A percentile compares a stretch with the other conserved stretches of the same genome.
Conservation (phyloP, 1,284 basidiomycete species). For the Cryptococcus sp. region DNA sequence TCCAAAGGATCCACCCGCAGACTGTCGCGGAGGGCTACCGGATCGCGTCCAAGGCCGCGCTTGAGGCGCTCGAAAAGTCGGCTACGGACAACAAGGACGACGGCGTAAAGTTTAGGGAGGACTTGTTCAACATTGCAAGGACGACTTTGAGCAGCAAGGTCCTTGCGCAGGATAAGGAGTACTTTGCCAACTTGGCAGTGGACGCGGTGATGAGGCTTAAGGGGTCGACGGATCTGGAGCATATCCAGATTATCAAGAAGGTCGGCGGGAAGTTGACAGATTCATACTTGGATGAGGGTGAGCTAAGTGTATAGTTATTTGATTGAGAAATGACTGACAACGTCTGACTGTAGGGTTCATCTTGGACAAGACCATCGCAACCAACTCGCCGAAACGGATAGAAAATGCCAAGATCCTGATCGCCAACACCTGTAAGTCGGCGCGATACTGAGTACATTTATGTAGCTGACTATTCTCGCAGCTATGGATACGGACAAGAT, state of each 20-base stretch:
- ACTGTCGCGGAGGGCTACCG: constrained; percentile 99
- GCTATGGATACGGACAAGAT: constrained; percentile 99
- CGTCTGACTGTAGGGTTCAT: constrained; percentile 71
- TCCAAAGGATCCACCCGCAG: constrained; percentile 89
- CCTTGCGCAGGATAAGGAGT: constrained; percentile 93
- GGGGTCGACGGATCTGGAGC: constrained; percentile 92
- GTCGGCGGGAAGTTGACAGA: constrained; percentile 97
- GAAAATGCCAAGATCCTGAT: constrained; percentile 97
- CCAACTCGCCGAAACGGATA: constrained; percentile 90
- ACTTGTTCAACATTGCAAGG: constrained; percentile 92
- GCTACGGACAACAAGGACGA: constrained; percentile 81
- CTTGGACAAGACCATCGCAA: constrained; percentile 92
- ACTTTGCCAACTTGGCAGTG: constrained; percentile 97
- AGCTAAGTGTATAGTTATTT: constrained; percentile 17
- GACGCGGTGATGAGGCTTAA: constrained; percentile 93
- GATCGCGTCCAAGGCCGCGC: constrained; percentile 81
- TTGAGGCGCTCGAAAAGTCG: constrained; percentile 75
- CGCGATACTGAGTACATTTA: background rate
- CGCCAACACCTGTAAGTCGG: constrained; percentile 82
- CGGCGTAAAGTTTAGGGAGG: constrained; percentile 71
- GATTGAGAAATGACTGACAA: background rate
- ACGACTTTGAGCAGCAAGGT: constrained; percentile 98
- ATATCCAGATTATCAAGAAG: constrained; percentile 99
- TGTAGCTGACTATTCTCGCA: constrained; percentile 43
- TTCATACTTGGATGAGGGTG: constrained; percentile 95